Base-by-base conservation (phyloP, 106 monocot genomes). In the Ottelia alismoides region DNA sequence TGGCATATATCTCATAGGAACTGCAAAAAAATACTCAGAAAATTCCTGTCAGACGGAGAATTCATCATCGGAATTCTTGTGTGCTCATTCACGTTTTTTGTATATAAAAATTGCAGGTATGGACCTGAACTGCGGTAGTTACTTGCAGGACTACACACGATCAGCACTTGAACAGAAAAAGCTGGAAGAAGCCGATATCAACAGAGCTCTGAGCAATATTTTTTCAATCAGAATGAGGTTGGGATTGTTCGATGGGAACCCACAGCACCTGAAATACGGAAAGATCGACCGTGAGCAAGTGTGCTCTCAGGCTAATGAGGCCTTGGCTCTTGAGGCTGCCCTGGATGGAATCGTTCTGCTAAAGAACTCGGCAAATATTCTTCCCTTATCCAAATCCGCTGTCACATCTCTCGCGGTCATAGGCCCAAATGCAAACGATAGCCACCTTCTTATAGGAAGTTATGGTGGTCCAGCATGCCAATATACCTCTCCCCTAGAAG, bases 41-140 rank as follows among this genome's bases (percentile, higher is more conserved):
- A n/a, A n/a, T n/a, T n/a, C n/a, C n/a, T n/a, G n/a, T n/a, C n/a
- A n/a, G n/a, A n/a, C n/a, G n/a, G n/a, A n/a, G n/a, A n/a, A n/a
- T n/a, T n/a, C n/a, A n/a, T n/a, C n/a, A n/a, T n/a, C n/a, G n/a
- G n/a, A n/a, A n/a, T n/a, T n/a, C n/a, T n/a, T n/a, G n/a, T n/a
- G n/a, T n/a, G n/a, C n/a, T n/a, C n/a, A n/a, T n/a, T n/a, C n/a
- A n/a, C n/a, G n/a, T n/a, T n/a, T n/a, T n/a, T n/a, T n/a, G n/a
- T n/a, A n/a, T n/a, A 31, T 69, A 40, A 40, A 40, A 40, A 6
- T 40, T 59, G 51, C 88, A 96, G 94, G 94, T 58, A 80, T 96
- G 88, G 94, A 96, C 70, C 68, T 96, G 59, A 85, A 96, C 51
- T 96, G 94, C 47, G 94, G 94, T 2, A 30, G 25, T 1, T 84